Conservation (phyloP, 768 basidiomycete species). For the Trametes gibbosa region DNA sequence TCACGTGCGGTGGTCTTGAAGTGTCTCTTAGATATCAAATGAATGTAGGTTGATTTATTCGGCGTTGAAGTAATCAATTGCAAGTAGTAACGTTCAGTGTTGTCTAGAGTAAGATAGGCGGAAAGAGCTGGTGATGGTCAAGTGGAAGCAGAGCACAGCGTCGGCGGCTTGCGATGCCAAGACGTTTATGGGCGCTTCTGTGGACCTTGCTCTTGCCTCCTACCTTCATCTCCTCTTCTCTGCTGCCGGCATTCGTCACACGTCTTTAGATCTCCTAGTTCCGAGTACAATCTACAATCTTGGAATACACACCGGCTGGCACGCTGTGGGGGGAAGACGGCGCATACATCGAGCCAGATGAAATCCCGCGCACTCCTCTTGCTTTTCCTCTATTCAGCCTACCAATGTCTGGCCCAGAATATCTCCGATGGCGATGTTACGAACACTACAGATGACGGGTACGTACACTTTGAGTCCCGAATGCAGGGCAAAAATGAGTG, state of each 20-base stretch:
- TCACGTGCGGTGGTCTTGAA: too few relatives aligned
- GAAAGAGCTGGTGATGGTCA: too few relatives aligned
- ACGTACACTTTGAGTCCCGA: not conserved
- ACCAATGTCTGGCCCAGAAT: not conserved
- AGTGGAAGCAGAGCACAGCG: too few relatives aligned
- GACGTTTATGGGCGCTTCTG: not conserved
- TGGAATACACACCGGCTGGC: not conserved
- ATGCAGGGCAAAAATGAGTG: not conserved
- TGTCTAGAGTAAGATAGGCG: too few relatives aligned
- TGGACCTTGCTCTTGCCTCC: not conserved
- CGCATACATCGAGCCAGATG: not conserved
- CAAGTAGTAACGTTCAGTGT: too few relatives aligned
- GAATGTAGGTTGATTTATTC: too few relatives aligned
- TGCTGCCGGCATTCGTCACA: not conserved
- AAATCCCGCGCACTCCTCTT: not conserved
- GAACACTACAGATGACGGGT: conserved; percentile 16
- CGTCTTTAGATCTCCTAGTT: not conserved
- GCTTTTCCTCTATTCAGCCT: not conserved
- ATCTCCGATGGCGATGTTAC: not conserved
- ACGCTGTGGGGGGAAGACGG: too few relatives aligned
- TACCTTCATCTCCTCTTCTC: not conserved
- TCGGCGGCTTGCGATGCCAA: not conserved
- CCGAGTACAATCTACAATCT: too few relatives aligned
- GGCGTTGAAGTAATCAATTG: too few relatives aligned
- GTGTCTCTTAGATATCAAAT: too few relatives aligned